A percentile compares a stretch with the other conserved stretches of the same genome.
Evolutionary conservation across 169 alveolate genomes (phyloP).

Genomic region (Miamiensis avidus): DNA sequence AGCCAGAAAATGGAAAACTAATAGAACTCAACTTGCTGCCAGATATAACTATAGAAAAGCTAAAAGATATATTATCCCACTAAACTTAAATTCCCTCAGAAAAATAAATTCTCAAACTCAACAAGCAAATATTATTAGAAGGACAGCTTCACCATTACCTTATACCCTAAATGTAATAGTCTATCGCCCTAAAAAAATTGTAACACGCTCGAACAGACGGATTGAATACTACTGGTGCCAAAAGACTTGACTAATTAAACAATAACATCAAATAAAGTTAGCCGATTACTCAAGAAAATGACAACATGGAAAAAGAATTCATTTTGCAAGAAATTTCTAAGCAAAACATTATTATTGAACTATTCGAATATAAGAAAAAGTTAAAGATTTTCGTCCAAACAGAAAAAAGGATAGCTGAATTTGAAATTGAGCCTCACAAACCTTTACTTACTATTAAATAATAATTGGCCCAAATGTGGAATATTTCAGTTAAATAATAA

Average conservation of each 20-base stretch:
- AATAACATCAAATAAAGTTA: too few relatives aligned
- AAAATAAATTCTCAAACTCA: too few relatives aligned
- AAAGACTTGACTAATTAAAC: too few relatives aligned
- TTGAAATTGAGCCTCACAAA: background rate
- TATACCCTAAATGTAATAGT: background rate
- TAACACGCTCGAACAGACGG: too few relatives aligned
- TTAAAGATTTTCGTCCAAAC: background rate
- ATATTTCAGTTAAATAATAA: background rate
- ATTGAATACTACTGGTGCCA: too few relatives aligned
- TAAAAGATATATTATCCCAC: background rate
- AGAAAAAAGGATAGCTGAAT: background rate
- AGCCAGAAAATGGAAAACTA: background rate
- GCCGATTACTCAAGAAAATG: too few relatives aligned
- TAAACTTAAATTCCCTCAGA: background rate
- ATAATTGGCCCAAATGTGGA: background rate
- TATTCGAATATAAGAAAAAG: background rate
- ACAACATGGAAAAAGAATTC: background rate
- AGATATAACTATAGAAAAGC: background rate
- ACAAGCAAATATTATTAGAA: background rate
- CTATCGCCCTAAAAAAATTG: too few relatives aligned
- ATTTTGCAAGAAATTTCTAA: background rate
- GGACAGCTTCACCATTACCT: background rate
- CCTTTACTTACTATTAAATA: too few relatives aligned
- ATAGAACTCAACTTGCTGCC: background rate
- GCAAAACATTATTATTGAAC: too few relatives aligned